phyloP scores from a whole-genome alignment of 306 rosid species.

The Dalbergia cultrata region DNA sequence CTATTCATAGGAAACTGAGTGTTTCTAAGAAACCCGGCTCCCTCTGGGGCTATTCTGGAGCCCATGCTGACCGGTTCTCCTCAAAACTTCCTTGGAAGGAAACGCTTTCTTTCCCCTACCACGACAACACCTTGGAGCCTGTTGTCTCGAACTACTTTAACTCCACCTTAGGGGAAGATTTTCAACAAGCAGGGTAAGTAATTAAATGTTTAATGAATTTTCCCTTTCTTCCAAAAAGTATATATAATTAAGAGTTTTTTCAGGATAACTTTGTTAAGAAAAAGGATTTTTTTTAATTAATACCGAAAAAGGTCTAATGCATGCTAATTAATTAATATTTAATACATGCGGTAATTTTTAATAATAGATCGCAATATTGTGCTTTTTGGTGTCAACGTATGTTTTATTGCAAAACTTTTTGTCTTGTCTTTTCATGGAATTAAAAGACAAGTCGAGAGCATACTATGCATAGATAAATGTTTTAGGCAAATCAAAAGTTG shows the following conservation, averaged over 20 bases:
- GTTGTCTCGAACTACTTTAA: slow-evolving; percentile 60
- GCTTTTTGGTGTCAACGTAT: too few species aligned
- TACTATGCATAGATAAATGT: too few species aligned
- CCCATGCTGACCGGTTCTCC: slow-evolving; percentile 77
- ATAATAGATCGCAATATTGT: too few species aligned
- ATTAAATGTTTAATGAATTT: not conserved
- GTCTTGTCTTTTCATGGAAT: slow-evolving; percentile 10
- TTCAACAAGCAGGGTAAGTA: slow-evolving; percentile 67
- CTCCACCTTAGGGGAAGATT: slow-evolving; percentile 59
- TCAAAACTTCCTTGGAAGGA: slow-evolving; percentile 86
- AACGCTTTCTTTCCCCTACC: slow-evolving; percentile 70
- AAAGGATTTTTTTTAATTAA: too few species aligned
- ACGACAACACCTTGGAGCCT: slow-evolving; percentile 26
- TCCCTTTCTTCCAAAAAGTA: too few species aligned
- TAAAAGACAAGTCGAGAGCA: slow-evolving; percentile 1
- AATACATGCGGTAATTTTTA: too few species aligned
- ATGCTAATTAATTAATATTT: too few species aligned
- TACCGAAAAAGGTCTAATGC: too few species aligned
- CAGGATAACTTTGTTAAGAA: too few species aligned
- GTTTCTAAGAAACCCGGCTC: slow-evolving; percentile 45
- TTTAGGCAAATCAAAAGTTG: too few species aligned
- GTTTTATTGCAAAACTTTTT: too few species aligned
- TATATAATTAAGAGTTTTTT: too few species aligned
- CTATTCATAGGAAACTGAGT: slow-evolving; percentile 48
- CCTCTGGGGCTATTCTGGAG: slow-evolving; percentile 71